These are phyloP conservation scores for Hibiscus mutabilis DNA, from an alignment of 345 rosid species.

Conservation along the genomic window DNA sequence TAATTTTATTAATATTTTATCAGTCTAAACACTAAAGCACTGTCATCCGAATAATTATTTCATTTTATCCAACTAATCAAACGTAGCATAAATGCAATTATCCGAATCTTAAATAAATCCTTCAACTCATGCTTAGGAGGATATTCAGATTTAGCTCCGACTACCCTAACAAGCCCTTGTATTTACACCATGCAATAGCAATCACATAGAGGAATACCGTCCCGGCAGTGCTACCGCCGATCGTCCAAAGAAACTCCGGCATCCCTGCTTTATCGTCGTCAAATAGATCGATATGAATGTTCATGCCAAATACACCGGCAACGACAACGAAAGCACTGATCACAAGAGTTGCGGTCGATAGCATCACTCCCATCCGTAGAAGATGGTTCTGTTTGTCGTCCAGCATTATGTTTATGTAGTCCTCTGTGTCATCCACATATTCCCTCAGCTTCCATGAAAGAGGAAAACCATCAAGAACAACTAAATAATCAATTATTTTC, in stretches of 20 bases:
- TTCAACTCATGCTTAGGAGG: background rate
- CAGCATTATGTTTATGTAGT: conserved; percentile 90
- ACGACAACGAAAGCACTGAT: conserved; percentile 51
- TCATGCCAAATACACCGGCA: conserved; percentile 81
- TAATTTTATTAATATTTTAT: too few relatives aligned
- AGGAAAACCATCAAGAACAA: too few relatives aligned
- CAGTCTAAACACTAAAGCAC: too few relatives aligned
- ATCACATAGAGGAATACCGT: conserved; percentile 47
- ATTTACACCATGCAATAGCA: conserved; percentile 75
- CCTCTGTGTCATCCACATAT: conserved; percentile 92
- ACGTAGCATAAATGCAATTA: too few relatives aligned
- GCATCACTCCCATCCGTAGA: conserved; percentile 35
- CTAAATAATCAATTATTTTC: too few relatives aligned
- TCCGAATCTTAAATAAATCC: too few relatives aligned
- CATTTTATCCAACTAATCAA: too few relatives aligned
- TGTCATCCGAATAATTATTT: too few relatives aligned
- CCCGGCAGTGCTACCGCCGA: conserved; percentile 57
- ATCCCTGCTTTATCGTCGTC: conserved; percentile 21
- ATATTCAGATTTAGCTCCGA: background rate
- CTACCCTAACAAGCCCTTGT: conserved; percentile 67
- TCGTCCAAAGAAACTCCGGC: conserved; percentile 52
- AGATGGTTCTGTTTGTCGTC: conserved; percentile 97
- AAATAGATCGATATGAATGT: conserved; percentile 55
- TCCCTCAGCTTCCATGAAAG: conserved; percentile 49
- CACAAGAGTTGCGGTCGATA: conserved; percentile 83